phyloP scores from a whole-genome alignment of 257 asterid genomes.

The Cruciata laevipes region DNA sequence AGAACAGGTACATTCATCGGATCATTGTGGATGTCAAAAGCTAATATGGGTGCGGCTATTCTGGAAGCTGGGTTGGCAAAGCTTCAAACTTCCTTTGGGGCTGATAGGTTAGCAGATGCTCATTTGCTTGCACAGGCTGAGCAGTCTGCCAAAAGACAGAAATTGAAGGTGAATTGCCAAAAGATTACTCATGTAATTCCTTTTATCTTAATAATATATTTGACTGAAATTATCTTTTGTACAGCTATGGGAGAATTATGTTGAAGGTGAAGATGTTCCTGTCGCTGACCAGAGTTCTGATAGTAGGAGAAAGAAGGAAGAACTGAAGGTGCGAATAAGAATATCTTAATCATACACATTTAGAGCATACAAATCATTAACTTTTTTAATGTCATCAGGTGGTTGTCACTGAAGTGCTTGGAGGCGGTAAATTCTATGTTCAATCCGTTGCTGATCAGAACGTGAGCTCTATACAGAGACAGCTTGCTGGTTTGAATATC shows the following conservation, averaged over 20 bases:
- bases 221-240: neutral
- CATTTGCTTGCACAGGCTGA: constrained; percentile 88
- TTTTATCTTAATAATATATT: neutral
- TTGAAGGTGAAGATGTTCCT: constrained; percentile 30
- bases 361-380: neutral
- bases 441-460: constrained; percentile 84
- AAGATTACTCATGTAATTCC: too few relatives aligned
- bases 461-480: constrained; percentile 67
- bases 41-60: constrained; percentile 64
- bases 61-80: constrained; percentile 95
- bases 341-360: neutral
- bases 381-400: constrained; percentile 35
- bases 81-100: constrained; percentile 74
- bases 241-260: constrained; percentile 33
- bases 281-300: constrained; percentile 17
- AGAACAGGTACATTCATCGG: constrained; percentile 99
- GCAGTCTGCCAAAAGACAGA: constrained; percentile 84
- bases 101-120: constrained; percentile 77
- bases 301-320: constrained; percentile 26
- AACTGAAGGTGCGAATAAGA: constrained; percentile 14
- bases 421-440: constrained; percentile 83
- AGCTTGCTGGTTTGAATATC: constrained; percentile 68
- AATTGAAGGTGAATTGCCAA: constrained; percentile 58
- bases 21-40: constrained; percentile 74
- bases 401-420: constrained; percentile 77